Evolutionary conservation across 371 early-diverging fungal species (phyloP), one percentile per base, ranked within the genome.

Genomic region (Dinochytrium kinnereticum): DNA sequence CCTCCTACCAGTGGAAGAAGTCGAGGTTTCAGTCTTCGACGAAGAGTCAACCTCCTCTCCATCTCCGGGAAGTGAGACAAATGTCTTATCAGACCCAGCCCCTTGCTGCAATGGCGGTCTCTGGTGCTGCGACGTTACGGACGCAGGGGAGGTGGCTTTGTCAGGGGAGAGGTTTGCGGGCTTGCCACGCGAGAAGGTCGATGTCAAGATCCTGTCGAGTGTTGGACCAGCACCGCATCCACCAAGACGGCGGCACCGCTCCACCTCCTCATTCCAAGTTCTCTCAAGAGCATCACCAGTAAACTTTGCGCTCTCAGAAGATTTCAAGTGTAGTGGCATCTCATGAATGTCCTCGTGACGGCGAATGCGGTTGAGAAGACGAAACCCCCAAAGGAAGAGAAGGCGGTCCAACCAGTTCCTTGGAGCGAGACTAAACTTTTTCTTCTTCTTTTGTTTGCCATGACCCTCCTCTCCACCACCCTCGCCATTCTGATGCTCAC

Each of bases 381-480:
- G 70, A 55, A 87, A 78, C 19, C 87, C 84, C 89, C 90, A 90
- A 1, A 83, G 55, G 53, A 88, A 86, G 70, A 89, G 81, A 71
- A 88, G 81, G 49, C 78, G 79, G 1, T 86, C 86, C 28, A 85
- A 19, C 44, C 69, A 82, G 68, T 85, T 84, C 59, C 68, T 31
- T 1, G 88, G 82, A 19, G 76, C 76, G 26, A 84, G 59, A 30
- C 38, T 51, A 74, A 83, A 78, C 75, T 73, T 69, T 15, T 40
- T 51, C 34, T 44, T 39, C 30, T 44, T 38, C 17, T 66, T 30
- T 19, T 36, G 21, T 5, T 64, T 28, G 64, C 7, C n/a, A n/a
- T n/a, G 64, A 7, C 57, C 57, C 24, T 55, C 57, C 28, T 55
- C 30, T 17, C 28, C 24, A 36, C 7, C 13, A 7, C 13, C 13